Evolutionary conservation across 352 stramenopile genomes (phyloP), one percentile per base, ranked within the genome.

Genomic region (Pythium myriotylum): DNA sequence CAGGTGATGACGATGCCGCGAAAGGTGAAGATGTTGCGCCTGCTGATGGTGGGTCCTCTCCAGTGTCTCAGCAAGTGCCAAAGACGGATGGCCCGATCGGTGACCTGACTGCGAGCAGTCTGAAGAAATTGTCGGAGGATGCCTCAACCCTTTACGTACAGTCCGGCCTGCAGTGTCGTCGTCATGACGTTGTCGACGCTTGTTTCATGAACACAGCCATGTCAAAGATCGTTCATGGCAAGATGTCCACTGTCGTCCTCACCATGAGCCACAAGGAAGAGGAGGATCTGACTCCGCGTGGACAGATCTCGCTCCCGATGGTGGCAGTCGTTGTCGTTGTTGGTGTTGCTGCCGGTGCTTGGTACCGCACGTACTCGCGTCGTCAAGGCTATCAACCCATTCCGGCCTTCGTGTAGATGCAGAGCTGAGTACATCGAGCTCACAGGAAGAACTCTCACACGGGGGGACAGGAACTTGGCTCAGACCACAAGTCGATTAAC

Each of bases 121-220:
- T 65, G 22, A 50, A 57, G 19, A 37, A 65, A 17, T 37, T 65
- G 1, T 65, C 57, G 6, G 33, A 51, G 46, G 23, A 46, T 3
- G 24, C 48, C 20, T 65, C 57, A 39, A 24, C 48, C 6, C 19
- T 65, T 20, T 65, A 65, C 17, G 24, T 65, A 2, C 22, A 65
- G n/a, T 65, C 57, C 7, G 57, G 46, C 35, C 13, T 50, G 37
- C 27, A 37, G 29, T 65, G 57, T 19, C 22, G 20, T 20, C 19
- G 33, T n/a, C 46, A 57, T 29, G 55, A 54, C 27, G 12, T 47
- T 40, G 37, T 29, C 7, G 43, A 59, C 9, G 47, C 59, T 9
- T 66, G 59, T 43, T 52, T 66, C 20, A 66, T 66, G 59, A 66
- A 66, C 50, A 49, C 39, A 5, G 59, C 59, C 16, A 27, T 66